Percentiles rank a stretch among this genome's conserved stretches.
These are phyloP conservation scores for Neofusicoccum sp. DNA, from an alignment of 2,329 filamentous ascomycete species.

Conservation along the genomic window DNA sequence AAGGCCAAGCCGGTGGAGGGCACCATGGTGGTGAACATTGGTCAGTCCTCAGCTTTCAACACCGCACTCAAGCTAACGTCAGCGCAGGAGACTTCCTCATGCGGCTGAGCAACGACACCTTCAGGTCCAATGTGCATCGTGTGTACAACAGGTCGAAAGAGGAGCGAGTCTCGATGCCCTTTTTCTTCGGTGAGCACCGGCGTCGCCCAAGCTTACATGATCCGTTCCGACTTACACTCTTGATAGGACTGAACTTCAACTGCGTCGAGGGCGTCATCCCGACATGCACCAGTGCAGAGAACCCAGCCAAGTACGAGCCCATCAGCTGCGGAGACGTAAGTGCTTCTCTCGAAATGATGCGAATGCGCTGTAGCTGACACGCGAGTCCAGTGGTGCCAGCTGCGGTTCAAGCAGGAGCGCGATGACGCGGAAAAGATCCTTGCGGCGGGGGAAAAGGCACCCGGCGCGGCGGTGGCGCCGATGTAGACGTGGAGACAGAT, in stretches of 20 bases:
- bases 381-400: neutral
- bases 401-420: neutral
- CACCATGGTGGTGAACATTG: neutral
- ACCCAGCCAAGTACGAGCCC: slow-evolving; percentile 50
- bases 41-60: too few relatives aligned
- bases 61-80: slow-evolving; percentile 21
- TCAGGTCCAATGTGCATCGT: slow-evolving; percentile 53
- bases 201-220: neutral
- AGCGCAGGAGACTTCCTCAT: slow-evolving; percentile 54
- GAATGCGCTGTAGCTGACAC: neutral
- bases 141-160: slow-evolving; percentile 24
- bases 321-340: slow-evolving; percentile 24
- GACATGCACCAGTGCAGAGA: slow-evolving; percentile 43
- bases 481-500: neutral
- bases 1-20: neutral
- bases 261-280: slow-evolving; percentile 49
- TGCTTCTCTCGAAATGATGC: too few relatives aligned
- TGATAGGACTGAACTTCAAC: neutral
- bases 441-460: neutral
- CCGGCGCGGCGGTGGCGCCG: neutral
- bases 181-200: slow-evolving; percentile 46
- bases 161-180: slow-evolving; percentile 54
- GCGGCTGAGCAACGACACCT: slow-evolving; percentile 51
- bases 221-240: too few relatives aligned
- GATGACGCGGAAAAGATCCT: neutral